Percentiles rank a stretch among this genome's conserved stretches.
phyloP scores from a whole-genome alignment of 2,329 filamentous ascomycete species.

The Septoria petroselini region DNA sequence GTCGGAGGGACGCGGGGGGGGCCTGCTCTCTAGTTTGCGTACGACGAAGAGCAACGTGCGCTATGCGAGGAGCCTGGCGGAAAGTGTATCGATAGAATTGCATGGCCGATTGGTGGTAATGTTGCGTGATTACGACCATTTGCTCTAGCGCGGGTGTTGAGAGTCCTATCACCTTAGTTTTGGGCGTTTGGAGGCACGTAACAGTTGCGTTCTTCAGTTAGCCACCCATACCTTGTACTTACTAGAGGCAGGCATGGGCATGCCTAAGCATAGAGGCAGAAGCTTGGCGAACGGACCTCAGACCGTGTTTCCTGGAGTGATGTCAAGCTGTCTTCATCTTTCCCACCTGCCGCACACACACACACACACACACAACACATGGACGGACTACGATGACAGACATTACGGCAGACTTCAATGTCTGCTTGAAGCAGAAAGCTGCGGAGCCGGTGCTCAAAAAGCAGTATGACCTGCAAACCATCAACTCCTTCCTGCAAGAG shows the following conservation, averaged over 20 bases:
- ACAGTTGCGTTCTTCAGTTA: too few relatives aligned
- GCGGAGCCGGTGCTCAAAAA: constrained; percentile 50
- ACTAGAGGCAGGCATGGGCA: too few relatives aligned
- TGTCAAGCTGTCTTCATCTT: constrained; percentile 14
- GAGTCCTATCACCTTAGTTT: too few relatives aligned
- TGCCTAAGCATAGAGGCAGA: too few relatives aligned
- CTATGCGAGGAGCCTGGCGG: constrained; percentile 16
- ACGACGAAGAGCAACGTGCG: constrained; percentile 15
- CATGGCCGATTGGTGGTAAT: constrained; percentile 15
- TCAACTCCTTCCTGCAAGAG: constrained; percentile 89
- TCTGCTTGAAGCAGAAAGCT: constrained; percentile 59
- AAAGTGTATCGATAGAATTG: constrained; percentile 20
- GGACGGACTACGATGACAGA: constrained; percentile 46
- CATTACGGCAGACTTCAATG: constrained; percentile 66
- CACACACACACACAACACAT: constrained; percentile 1
- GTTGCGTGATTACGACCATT: too few relatives aligned
- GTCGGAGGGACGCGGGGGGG: constrained; percentile 19
- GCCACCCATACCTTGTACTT: too few relatives aligned
- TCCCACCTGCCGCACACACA: neutral
- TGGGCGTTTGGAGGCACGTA: too few relatives aligned
- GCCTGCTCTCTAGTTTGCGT: neutral
- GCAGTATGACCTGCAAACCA: constrained; percentile 42
- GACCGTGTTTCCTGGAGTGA: neutral
- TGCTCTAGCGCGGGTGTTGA: too few relatives aligned
- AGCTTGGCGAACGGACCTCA: too few relatives aligned